Base-by-base conservation (phyloP, 2,329 filamentous ascomycete genomes). In the Furcasterigmium furcatum region DNA sequence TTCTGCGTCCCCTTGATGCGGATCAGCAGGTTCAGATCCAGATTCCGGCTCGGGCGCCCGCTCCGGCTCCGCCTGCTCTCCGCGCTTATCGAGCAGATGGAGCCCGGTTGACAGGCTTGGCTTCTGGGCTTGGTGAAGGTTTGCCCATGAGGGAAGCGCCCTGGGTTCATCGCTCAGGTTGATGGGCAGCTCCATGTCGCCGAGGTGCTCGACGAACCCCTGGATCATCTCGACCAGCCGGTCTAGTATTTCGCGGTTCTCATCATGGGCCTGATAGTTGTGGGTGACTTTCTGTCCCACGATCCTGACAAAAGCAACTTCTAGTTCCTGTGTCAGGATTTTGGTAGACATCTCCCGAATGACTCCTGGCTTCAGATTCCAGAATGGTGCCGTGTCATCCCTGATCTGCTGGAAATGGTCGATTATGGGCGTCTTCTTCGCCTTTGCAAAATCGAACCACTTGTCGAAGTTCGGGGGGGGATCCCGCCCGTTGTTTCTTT, bases 401-500 rank as follows among this genome's bases (percentile, higher is more conserved):
- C 88, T 83, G 45, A 95, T 90, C 40, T 86, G 88, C 53, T 88
- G 84, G 54, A 88, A 96, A 51, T 88, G 82, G 56, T 96, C 91
- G 45, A 94, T 82, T 43, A 95, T 71, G 43, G 80, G 71, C 1
- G 91, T 86, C 1, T 78, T 75, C 46, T 76, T 80, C n/a, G 77
- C 71, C 50, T 77, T 79, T 5, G 90, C 88, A 57, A 88, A 90
- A 18, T 85, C 76, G 59, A 85, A 95, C 91, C 91, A 96, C 53
- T 84, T 82, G 56, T 91, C 87, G 56, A 95, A 96, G 47, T 87
- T 79, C 1, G 85, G 87, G 10, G 91, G 91, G 14, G 91, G 90
- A 22, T 81, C 71, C 48, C 89, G 79, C 13, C 82, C 80, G 55
- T 87, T 55, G 47, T 81, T 71, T 5, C 73, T 68, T 40, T 77